Evolutionary conservation across 345 rosid genomes (phyloP), one percentile per base, ranked within the genome.

Genomic region (Alliaria petiolata): DNA sequence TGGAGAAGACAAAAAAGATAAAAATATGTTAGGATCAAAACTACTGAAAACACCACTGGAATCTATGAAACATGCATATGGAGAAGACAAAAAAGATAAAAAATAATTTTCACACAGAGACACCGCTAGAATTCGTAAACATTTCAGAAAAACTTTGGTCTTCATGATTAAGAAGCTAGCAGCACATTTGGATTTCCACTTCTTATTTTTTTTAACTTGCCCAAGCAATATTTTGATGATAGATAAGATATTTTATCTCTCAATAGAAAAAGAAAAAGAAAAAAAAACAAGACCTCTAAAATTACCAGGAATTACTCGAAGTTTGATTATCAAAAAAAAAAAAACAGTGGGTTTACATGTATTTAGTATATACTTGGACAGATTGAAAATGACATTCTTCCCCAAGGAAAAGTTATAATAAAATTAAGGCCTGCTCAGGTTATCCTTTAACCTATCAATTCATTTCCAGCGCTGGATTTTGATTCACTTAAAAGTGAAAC

Each of bases 1-100:
- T 76, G 71, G 34, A 76, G 61, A 63, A 45, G 39, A 22, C 34
- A 40, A 15, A 35, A 62, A 54, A 55, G 31, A 33, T 1, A 0
- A 36, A 55, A 42, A n/a, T 31, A 50, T 34, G 26, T 76, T 69
- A 62, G 15, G 28, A 28, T 26, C 40, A 35, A 47, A 46, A 40
- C 40, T 8, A 65, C 35, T 38, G 28, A 66, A 58, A 74, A 11
- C 6, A 3, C 39, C 10, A 65, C 20, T 13, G 39, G 12, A 65
- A 57, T 13, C 43, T 35, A 17, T 36, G 22, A 28, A n/a, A 45
- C 15, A 31, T 38, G 12, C 38, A 31, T 20, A 44, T 15, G 60
- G 19, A 20, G 4, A 52, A 61, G 36, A 62, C 26, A 20, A 30
- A 15, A 34, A 43, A 42, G 3, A 8, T 20, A n/a, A n/a, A n/a